These are phyloP conservation scores for Eucalyptus fibrosa DNA, from an alignment of 345 rosid species.

Conservation along the genomic window DNA sequence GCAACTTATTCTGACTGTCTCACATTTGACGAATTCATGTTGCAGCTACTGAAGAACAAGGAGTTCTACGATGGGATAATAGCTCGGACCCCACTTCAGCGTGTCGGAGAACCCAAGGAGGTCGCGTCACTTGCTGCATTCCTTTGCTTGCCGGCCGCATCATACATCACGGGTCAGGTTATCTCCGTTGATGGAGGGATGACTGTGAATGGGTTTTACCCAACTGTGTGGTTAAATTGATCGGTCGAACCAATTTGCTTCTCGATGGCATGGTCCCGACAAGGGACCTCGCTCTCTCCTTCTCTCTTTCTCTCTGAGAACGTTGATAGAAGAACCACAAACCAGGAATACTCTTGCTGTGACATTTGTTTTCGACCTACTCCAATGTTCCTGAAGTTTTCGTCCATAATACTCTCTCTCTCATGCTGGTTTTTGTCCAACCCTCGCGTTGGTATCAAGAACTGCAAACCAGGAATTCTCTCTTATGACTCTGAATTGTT, in stretches of 20 bases:
- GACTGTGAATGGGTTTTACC: conserved; percentile 28
- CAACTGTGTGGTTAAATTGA: background rate
- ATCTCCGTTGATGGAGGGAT: conserved; percentile 62
- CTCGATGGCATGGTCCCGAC: background rate
- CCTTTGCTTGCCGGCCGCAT: conserved; percentile 68
- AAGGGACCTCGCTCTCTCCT: background rate
- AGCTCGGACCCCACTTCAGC: conserved; percentile 61
- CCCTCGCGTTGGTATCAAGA: background rate
- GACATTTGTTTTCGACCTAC: background rate
- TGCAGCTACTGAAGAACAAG: conserved; percentile 44
- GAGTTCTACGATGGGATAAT: conserved; percentile 28
- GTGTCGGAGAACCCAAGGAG: conserved; percentile 73
- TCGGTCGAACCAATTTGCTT: background rate
- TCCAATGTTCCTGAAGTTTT: background rate
- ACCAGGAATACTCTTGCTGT: background rate
- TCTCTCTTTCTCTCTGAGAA: background rate
- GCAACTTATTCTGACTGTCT: background rate
- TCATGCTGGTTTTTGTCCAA: background rate
- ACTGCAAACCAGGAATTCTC: background rate
- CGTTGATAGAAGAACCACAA: background rate
- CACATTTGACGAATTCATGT: background rate
- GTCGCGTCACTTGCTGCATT: conserved; percentile 58
- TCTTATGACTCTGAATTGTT: background rate
- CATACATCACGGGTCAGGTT: conserved; percentile 67
- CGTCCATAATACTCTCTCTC: background rate